phyloP scores from a whole-genome alignment of 768 basidiomycete genomes.

The Lanmaoa pseudosensibilis region DNA sequence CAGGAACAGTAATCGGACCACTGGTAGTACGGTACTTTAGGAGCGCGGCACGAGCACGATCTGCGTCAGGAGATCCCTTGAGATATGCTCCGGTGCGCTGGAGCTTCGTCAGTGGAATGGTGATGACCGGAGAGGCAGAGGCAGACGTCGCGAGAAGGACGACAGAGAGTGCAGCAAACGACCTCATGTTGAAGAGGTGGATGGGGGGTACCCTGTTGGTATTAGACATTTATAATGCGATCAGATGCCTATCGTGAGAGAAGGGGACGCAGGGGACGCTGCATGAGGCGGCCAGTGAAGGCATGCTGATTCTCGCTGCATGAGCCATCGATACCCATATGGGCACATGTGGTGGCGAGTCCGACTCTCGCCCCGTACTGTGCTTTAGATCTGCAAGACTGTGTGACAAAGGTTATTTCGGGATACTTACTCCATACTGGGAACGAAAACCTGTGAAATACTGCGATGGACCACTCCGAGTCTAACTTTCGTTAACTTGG shows the following conservation, averaged over 20 bases:
- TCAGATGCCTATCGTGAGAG: not conserved
- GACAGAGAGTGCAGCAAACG: conserved; percentile 5
- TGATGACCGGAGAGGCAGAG: conserved; percentile 7
- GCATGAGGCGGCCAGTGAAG: not conserved
- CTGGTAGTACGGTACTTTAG: conserved; percentile 1
- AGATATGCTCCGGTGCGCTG: conserved; percentile 13
- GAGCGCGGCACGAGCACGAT: conserved; percentile 16
- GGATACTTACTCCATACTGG: not conserved
- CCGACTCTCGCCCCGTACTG: no score
- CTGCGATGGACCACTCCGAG: no score
- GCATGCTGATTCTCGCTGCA: not conserved
- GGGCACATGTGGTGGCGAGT: not conserved
- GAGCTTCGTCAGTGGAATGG: conserved; percentile 14
- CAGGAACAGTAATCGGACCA: conserved; percentile 17
- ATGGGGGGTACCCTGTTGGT: not conserved
- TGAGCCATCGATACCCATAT: not conserved
- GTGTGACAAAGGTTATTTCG: not conserved
- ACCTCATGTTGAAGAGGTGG: conserved; percentile 11
- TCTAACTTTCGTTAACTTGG: not conserved
- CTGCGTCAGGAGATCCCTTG: conserved; percentile 18
- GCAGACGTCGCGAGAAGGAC: conserved; percentile 6
- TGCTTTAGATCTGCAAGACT: no score
- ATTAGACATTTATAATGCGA: conserved; percentile 5
- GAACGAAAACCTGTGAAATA: no score
- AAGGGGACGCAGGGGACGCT: not conserved